Conservation (phyloP, 495 filamentous ascomycete species). For the Penicillium arizonense region DNA sequence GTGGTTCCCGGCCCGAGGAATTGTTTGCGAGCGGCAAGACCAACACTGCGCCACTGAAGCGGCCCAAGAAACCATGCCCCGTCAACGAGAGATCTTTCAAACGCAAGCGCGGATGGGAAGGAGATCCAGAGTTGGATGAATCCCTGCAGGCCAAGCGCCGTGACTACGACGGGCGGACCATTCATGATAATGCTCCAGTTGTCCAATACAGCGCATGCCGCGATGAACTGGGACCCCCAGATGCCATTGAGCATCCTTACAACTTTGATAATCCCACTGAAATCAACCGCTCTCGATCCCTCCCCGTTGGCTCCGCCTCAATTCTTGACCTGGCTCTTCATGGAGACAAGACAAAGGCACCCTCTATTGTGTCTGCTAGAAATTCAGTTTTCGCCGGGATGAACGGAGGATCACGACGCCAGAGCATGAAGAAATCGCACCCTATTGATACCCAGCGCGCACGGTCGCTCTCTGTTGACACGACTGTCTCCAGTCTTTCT, state of each 20-base stretch:
- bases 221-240: slow-evolving; percentile 1
- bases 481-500: slow-evolving; percentile 14
- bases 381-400: neutral
- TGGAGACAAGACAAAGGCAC: neutral
- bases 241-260: slow-evolving; percentile 8
- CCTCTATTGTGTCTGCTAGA: neutral
- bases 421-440: neutral
- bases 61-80: slow-evolving; percentile 20
- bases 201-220: slow-evolving; percentile 14
- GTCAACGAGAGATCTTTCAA: slow-evolving; percentile 21
- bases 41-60: slow-evolving; percentile 27
- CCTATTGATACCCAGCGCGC: neutral
- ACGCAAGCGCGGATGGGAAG: slow-evolving; percentile 29
- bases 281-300: neutral
- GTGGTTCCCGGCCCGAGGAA: slow-evolving; percentile 19
- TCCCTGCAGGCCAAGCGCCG: slow-evolving; percentile 25
- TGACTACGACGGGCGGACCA: too few species aligned
- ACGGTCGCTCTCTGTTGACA: slow-evolving; percentile 19
- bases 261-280: neutral
- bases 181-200: neutral
- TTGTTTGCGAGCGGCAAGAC: slow-evolving; percentile 27
- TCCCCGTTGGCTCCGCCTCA: neutral
- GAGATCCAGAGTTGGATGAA: slow-evolving; percentile 24
- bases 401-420: neutral
- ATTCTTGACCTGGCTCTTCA: neutral